Conservation (phyloP, 805 yeast species). For the Pichia paraexigua region DNA sequence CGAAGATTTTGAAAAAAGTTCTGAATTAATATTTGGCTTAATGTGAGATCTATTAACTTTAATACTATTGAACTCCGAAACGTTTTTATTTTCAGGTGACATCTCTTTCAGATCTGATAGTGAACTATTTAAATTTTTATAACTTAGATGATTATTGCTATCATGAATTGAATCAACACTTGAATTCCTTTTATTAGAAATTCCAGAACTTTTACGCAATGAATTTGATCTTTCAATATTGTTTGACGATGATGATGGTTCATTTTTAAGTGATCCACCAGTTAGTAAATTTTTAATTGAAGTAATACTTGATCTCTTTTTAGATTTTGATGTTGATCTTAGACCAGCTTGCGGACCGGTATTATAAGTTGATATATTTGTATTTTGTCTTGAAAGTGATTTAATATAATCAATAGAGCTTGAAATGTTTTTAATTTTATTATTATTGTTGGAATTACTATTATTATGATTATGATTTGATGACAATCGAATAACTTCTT, state of each 20-base stretch:
- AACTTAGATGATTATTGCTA: not conserved
- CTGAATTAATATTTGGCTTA: not conserved
- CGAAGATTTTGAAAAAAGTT: slow-evolving; percentile 13
- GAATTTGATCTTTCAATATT: slow-evolving; percentile 12
- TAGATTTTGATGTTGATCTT: slow-evolving; percentile 15
- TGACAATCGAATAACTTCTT: slow-evolving; percentile 28
- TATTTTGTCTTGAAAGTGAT: slow-evolving; percentile 29
- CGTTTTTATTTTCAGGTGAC: slow-evolving; percentile 12
- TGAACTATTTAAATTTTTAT: not conserved
- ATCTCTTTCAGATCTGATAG: slow-evolving; percentile 12
- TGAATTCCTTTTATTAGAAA: slow-evolving; percentile 8
- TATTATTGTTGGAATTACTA: slow-evolving; percentile 14
- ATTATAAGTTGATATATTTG: slow-evolving; percentile 5
- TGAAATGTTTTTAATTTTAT: slow-evolving; percentile 21
- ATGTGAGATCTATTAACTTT: not conserved
- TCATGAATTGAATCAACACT: slow-evolving; percentile 22
- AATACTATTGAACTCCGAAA: not conserved
- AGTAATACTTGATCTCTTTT: slow-evolving; percentile 29
- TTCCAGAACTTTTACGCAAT: slow-evolving; percentile 4
- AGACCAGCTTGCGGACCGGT: not conserved
- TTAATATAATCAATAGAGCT: slow-evolving; percentile 34
- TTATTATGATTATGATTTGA: slow-evolving; percentile 12
- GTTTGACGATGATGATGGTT: slow-evolving; percentile 12
- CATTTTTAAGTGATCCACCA: slow-evolving; percentile 24
- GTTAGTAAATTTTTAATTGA: slow-evolving; percentile 29